Conservation (phyloP, 2,329 filamentous ascomycete species). For the Huntiella omanensis region DNA sequence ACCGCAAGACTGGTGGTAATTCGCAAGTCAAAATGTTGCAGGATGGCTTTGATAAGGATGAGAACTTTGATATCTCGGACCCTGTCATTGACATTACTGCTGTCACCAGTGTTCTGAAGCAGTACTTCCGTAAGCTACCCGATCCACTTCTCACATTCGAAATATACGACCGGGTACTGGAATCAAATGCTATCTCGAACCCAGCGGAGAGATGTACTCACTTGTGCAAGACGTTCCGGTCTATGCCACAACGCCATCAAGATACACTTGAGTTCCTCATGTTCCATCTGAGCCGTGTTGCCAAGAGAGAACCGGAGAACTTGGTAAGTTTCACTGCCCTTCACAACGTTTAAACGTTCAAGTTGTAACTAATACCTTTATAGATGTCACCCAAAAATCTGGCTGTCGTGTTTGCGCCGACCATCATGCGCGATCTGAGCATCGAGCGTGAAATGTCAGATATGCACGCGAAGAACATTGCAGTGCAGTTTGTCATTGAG, state of each 20-base stretch:
- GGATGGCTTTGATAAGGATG: slow-evolving; percentile 72
- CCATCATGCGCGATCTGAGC: slow-evolving; percentile 81
- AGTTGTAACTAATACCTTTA: background rate
- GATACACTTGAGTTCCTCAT: slow-evolving; percentile 87
- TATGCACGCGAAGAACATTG: slow-evolving; percentile 81
- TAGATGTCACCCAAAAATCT: slow-evolving; percentile 93
- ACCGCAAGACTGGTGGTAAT: slow-evolving; percentile 88
- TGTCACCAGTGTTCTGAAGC: slow-evolving; percentile 87
- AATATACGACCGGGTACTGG: slow-evolving; percentile 74
- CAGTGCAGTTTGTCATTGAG: slow-evolving; percentile 84
- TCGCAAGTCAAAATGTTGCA: slow-evolving; percentile 80
- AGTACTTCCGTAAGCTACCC: slow-evolving; percentile 90
- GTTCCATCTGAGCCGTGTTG: slow-evolving; percentile 79
- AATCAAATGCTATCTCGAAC: slow-evolving; percentile 51
- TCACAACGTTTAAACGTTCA: background rate
- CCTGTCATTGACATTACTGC: slow-evolving; percentile 88
- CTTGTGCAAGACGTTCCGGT: slow-evolving; percentile 53
- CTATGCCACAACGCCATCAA: slow-evolving; percentile 65
- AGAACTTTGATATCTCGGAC: slow-evolving; percentile 84
- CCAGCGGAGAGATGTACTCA: slow-evolving; percentile 49
- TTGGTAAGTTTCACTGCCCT: slow-evolving; percentile 33
- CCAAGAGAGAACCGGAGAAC: slow-evolving; percentile 66
- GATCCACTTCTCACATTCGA: slow-evolving; percentile 80
- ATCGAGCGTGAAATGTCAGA: slow-evolving; percentile 91
- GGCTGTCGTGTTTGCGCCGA: slow-evolving; percentile 92